Base-by-base conservation (phyloP, 2,329 filamentous ascomycete genomes). In the Shiraia sp. region DNA sequence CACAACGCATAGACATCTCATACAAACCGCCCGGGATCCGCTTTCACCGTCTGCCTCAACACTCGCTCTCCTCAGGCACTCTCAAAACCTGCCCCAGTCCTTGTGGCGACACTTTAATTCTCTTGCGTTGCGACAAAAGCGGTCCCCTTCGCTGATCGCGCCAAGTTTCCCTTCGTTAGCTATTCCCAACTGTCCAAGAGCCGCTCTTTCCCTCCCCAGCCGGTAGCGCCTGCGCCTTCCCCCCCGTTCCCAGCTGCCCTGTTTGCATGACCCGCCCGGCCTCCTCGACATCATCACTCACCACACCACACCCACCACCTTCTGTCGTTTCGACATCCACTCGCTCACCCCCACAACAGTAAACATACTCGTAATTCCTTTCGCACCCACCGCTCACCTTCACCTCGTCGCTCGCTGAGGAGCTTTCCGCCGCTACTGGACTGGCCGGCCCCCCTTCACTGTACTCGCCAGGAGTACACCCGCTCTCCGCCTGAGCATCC, bases 401-500 rank as follows among this genome's bases (percentile, higher is more conserved):
- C 42, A 35, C 42, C 22, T 47, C 30, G 28, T 39, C 49, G 16
- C 45, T 51, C 45, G 41, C 34, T 47, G 25, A 41, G 39, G 30
- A 45, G 29, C 37, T 45, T 33, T 17, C 35, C 36, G 40, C 45
- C 53, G 59, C 63, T 62, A 62, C 65, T 66, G 65, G 65, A 62
- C 56, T 66, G 64, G 63, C 58, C 51, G 53, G 52, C 51, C 22
- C 45, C 45, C 40, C 36, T 39, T 42, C 47, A 29, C 42, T 48
- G 63, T 60, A 60, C 64, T 63, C 63, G 32, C 45, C 32, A 42
- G 38, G 61, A 59, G 63, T 62, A 59, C 61, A 24, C 43, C 42
- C 31, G 32, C 39, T 19, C 42, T 37, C 38, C 47, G 36, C 55
- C 47, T 51, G 44, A 58, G 47, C 19, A 49, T 37, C 30, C 42